Conservation (phyloP, 2,329 filamentous ascomycete species). For the Ceratocystis cacaofunesta region DNA sequence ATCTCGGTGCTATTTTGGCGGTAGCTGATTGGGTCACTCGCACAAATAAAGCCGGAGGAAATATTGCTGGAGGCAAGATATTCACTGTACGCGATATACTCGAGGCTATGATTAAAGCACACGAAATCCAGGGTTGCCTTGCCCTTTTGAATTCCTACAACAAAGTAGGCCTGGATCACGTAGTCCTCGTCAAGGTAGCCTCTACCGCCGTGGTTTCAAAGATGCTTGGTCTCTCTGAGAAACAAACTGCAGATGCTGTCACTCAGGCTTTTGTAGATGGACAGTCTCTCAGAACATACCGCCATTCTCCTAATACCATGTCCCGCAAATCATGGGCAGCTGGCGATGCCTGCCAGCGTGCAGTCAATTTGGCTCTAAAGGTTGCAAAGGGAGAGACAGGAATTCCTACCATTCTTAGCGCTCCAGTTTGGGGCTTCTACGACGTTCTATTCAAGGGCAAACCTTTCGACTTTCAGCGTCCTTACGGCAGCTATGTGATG, state of each 20-base stretch:
- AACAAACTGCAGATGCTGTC: slow-evolving; percentile 86
- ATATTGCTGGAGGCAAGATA: slow-evolving; percentile 75
- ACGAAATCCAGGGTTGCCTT: slow-evolving; percentile 95
- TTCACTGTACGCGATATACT: slow-evolving; percentile 82
- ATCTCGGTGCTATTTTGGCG: slow-evolving; percentile 88
- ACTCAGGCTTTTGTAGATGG: slow-evolving; percentile 97
- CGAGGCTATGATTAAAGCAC: slow-evolving; percentile 97
- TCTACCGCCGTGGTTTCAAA: slow-evolving; percentile 88
- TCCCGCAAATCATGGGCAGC: slow-evolving; percentile 98
- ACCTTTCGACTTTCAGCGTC: slow-evolving; percentile 88
- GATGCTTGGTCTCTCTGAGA: slow-evolving; percentile 78
- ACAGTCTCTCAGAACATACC: slow-evolving; percentile 89
- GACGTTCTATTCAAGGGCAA: slow-evolving; percentile 95
- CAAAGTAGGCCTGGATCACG: slow-evolving; percentile 95
- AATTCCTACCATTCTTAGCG: slow-evolving; percentile 81
- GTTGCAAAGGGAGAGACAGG: slow-evolving; percentile 84
- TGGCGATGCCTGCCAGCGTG: slow-evolving; percentile 91
- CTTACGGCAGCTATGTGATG: slow-evolving; percentile 98
- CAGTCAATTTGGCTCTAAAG: slow-evolving; percentile 81
- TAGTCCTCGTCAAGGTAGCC: slow-evolving; percentile 94
- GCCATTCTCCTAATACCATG: slow-evolving; percentile 98
- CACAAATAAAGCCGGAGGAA: slow-evolving; percentile 61
- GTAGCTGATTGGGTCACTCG: slow-evolving; percentile 96
- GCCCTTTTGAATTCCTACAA: slow-evolving; percentile 97
- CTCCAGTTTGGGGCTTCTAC: slow-evolving; percentile 95